Evolutionary conservation across 2,329 filamentous ascomycete genomes (phyloP).

Genomic region (Pseudopyrenochaeta lycopersici): DNA sequence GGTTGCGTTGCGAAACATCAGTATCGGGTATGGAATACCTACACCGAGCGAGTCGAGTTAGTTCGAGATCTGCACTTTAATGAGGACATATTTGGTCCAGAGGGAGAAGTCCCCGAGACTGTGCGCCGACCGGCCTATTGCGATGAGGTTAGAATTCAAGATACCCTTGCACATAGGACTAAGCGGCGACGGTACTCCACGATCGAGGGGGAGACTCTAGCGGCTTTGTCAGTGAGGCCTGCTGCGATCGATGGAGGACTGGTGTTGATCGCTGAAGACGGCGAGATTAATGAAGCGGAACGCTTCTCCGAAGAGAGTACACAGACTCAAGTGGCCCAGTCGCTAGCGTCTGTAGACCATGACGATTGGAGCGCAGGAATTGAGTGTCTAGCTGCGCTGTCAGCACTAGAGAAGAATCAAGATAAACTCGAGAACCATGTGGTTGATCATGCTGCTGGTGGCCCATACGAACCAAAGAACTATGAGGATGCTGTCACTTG

Average conservation of each 20-base stretch:
- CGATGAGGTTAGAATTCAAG: too few species aligned
- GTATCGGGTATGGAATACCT: conserved; percentile 3
- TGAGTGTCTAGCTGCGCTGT: conserved; percentile 3
- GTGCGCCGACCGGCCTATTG: not conserved
- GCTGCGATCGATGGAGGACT: not conserved
- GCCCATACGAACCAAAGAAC: conserved; percentile 4
- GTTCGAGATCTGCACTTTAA: conserved; percentile 7
- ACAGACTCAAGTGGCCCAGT: conserved; percentile 1
- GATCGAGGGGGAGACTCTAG: too few species aligned
- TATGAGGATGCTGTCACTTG: conserved; percentile 2
- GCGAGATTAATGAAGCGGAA: conserved; percentile 6
- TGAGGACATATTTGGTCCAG: not conserved
- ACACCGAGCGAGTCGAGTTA: conserved; percentile 1
- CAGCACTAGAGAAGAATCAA: conserved; percentile 7
- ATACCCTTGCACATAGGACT: too few species aligned
- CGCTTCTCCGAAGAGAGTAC: conserved; percentile 3
- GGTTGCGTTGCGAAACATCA: not conserved
- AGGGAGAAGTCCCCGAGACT: conserved; percentile 1
- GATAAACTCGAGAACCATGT: conserved; percentile 3
- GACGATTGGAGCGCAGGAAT: not conserved
- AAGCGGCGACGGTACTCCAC: too few species aligned
- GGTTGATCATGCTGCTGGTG: not conserved
- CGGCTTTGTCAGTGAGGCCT: too few species aligned
- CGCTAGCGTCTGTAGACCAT: not conserved
- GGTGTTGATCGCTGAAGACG: conserved; percentile 1